Conservation (phyloP, 208 protist genomes). For the Acanthamoeba healyi region DNA sequence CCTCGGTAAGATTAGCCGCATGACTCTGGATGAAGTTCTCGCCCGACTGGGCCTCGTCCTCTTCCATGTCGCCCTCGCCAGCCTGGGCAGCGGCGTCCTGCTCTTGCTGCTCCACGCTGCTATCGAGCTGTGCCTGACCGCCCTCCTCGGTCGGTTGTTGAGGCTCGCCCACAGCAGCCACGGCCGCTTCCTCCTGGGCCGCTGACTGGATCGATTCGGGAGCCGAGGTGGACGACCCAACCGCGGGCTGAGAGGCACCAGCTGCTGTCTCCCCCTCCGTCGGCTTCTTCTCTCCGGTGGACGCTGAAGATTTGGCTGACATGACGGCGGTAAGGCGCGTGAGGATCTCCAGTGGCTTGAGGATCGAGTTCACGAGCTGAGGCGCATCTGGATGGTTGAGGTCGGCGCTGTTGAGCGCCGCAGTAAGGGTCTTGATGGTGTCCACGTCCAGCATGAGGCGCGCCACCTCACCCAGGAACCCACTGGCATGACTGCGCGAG, state of each 20-base stretch:
- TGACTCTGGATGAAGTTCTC: not conserved
- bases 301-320: constrained; percentile 55
- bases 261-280: not conserved
- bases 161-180: not conserved
- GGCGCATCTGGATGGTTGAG: constrained; percentile 69
- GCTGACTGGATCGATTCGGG: not conserved
- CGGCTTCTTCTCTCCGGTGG: not conserved
- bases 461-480: constrained; percentile 61
- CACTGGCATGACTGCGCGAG: constrained; percentile 24
- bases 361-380: constrained; percentile 56
- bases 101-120: not conserved
- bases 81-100: not conserved
- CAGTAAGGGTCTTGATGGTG: constrained; percentile 71
- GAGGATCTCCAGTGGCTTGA: constrained; percentile 63
- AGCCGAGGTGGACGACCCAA: not conserved
- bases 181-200: not conserved
- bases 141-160: not conserved
- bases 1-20: not conserved
- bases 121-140: not conserved
- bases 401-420: constrained; percentile 27
- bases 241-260: not conserved
- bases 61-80: not conserved
- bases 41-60: not conserved
- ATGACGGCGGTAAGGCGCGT: constrained; percentile 63
- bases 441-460: constrained; percentile 49